A percentile compares a stretch with the other conserved stretches of the same genome.
Conservation (phyloP, 2,329 filamentous ascomycete species). For the Hawksworthiomyces lignivorus region DNA sequence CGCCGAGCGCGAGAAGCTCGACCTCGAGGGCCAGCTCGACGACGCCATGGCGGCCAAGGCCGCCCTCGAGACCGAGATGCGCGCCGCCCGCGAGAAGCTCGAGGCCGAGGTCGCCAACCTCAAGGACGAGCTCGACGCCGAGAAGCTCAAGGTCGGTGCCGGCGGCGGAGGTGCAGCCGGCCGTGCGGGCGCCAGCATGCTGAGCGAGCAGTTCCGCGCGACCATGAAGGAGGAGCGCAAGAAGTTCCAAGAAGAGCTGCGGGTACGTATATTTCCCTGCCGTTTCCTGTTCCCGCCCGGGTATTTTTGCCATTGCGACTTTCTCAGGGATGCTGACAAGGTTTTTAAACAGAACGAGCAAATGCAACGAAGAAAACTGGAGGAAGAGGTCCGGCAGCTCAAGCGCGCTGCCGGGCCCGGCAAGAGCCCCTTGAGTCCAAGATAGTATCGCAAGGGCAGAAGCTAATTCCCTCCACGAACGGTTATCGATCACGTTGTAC, state of each 20-base stretch:
- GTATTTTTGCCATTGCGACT: background rate
- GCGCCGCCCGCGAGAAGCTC: slow-evolving; percentile 28
- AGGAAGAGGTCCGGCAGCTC: slow-evolving; percentile 41
- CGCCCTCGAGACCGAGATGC: slow-evolving; percentile 32
- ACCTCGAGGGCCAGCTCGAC: slow-evolving; percentile 35
- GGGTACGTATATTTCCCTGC: slow-evolving; percentile 27
- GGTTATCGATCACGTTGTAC: too few species aligned
- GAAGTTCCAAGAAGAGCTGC: slow-evolving; percentile 48
- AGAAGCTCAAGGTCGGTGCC: slow-evolving; percentile 35
- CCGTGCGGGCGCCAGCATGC: slow-evolving; percentile 40
- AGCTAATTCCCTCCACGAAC: too few species aligned
- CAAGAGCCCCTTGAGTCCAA: slow-evolving; percentile 36
- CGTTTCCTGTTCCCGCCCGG: too few species aligned
- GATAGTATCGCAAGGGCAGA: slow-evolving; percentile 13
- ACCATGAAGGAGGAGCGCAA: slow-evolving; percentile 51
- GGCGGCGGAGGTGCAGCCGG: slow-evolving; percentile 25
- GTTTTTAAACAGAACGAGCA: slow-evolving; percentile 45
- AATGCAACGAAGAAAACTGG: slow-evolving; percentile 36
- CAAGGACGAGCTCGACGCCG: slow-evolving; percentile 44
- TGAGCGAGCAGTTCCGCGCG: slow-evolving; percentile 49
- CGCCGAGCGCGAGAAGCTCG: slow-evolving; percentile 43
- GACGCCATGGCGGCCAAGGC: slow-evolving; percentile 27
- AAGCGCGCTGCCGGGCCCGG: slow-evolving; percentile 34
- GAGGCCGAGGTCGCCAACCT: slow-evolving; percentile 36
- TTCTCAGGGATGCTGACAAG: slow-evolving; percentile 21